Evolutionary conservation across 2,329 filamentous ascomycete species (phyloP), one percentile per base, ranked within the genome.

Genomic region (Botrytis paeoniae): DNA sequence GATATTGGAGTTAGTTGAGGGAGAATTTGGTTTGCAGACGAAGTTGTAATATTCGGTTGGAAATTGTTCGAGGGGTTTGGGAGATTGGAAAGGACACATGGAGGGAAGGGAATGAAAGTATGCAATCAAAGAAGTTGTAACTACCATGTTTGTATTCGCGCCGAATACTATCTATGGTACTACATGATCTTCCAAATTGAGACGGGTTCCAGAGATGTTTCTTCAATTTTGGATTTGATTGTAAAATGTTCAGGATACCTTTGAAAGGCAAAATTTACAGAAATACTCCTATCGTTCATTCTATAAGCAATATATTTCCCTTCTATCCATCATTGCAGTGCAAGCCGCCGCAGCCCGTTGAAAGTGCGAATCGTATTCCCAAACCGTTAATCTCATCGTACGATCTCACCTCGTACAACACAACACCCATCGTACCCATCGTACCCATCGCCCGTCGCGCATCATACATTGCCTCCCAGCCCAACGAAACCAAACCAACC

Each of bases 1-100:
- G 64, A 69, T 72, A 59, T 41, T 72, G 12, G 70, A 72, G 18
- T 51, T 72, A 16, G 32, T 69, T n/a, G 68, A 45, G 18, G 48
- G 65, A 2, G 35, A 69, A 1, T 69, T 57, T 57, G n/a, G 48
- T 32, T 18, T 69, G 7, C 6, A 29, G 14, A 10, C 18, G 8
- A 57, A 57, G 16, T 57, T 41, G 48, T 68, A 22, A 32, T 41
- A 29, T 29, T 57, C 10, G 29, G 20, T 41, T 10, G 65, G 16
- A 12, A 43, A 10, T 57, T 32, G 0, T 14, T 12, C 10, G n/a
- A 25, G 64, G 1, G 14, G 32, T 39, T 16, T 4, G 29, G 25
- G 25, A 29, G 25, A 29, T 29, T 39, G 16, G 9, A 3, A 54
- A 29, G 35, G 22, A 12, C 20, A 29, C 14, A 18, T 37, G 32